These are phyloP conservation scores for Fraxinus sp. DNA, from an alignment of 305 asterid genomes.

Conservation along the genomic window DNA sequence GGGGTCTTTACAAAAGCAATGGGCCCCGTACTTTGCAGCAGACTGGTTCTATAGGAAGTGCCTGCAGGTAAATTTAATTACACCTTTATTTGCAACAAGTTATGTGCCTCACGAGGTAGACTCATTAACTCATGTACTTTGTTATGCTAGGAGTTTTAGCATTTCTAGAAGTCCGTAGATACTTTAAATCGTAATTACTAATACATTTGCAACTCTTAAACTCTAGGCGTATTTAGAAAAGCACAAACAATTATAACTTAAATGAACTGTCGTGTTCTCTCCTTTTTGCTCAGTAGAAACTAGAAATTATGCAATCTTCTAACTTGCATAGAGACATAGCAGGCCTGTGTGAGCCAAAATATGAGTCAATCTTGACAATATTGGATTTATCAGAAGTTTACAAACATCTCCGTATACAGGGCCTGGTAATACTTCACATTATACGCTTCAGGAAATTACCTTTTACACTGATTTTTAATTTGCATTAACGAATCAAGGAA, in stretches of 20 bases:
- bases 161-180: neutral
- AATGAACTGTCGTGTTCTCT: neutral
- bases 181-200: neutral
- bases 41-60: constrained; percentile 27
- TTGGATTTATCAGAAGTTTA: neutral
- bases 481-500: no score
- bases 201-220: neutral
- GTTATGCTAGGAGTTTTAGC: neutral
- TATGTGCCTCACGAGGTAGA: neutral
- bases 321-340: neutral
- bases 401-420: neutral
- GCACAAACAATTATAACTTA: neutral
- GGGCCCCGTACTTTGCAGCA: constrained; percentile 24
- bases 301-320: neutral
- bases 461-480: no score
- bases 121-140: neutral
- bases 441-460: no score
- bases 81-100: neutral
- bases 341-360: neutral
- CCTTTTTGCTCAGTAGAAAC: neutral
- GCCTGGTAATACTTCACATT: neutral
- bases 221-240: neutral
- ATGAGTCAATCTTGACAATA: neutral
- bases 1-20: constrained; percentile 34
- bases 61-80: constrained; percentile 33